These are phyloP conservation scores for Lachancea mirantina DNA, from an alignment of 805 yeast genomes.

Conservation along the genomic window DNA sequence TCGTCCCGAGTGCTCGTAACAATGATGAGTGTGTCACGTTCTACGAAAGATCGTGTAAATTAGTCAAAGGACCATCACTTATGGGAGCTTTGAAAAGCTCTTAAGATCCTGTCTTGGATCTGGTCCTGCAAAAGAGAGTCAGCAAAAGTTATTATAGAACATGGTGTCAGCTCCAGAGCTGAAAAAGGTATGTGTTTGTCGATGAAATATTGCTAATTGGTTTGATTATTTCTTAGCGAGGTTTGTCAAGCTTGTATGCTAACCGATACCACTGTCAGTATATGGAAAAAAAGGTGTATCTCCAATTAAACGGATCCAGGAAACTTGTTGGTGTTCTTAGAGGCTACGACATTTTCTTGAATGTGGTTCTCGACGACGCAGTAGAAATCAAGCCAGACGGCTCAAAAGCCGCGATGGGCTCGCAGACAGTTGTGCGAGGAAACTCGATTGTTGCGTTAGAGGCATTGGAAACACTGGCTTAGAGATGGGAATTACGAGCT, in stretches of 20 bases:
- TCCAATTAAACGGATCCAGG: slow-evolving; percentile 74
- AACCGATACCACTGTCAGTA: slow-evolving; percentile 36
- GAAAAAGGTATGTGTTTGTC: slow-evolving; percentile 10
- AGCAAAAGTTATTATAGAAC: too few species aligned
- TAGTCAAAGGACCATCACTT: too few species aligned
- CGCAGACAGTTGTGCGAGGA: slow-evolving; percentile 63
- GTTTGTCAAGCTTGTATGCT: neutral
- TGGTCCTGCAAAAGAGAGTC: too few species aligned
- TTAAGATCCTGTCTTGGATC: too few species aligned
- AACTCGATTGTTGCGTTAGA: slow-evolving; percentile 71
- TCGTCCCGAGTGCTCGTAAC: too few species aligned
- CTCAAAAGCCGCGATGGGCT: slow-evolving; percentile 52
- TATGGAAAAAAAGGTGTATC: slow-evolving; percentile 65
- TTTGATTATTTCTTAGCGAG: too few species aligned
- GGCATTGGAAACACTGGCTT: slow-evolving; percentile 29
- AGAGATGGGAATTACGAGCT: too few species aligned
- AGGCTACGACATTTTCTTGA: slow-evolving; percentile 80
- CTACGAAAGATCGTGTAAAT: too few species aligned
- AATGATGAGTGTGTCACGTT: too few species aligned
- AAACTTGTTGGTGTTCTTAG: slow-evolving; percentile 71
- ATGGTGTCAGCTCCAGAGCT: slow-evolving; percentile 12
- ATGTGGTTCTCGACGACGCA: slow-evolving; percentile 65
- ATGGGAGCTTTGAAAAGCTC: too few species aligned
- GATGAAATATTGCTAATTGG: too few species aligned
- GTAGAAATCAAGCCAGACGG: slow-evolving; percentile 50